These are phyloP conservation scores for Rhynchospora breviuscula DNA, from an alignment of 176 grass and related monocot genomes.

Conservation along the genomic window DNA sequence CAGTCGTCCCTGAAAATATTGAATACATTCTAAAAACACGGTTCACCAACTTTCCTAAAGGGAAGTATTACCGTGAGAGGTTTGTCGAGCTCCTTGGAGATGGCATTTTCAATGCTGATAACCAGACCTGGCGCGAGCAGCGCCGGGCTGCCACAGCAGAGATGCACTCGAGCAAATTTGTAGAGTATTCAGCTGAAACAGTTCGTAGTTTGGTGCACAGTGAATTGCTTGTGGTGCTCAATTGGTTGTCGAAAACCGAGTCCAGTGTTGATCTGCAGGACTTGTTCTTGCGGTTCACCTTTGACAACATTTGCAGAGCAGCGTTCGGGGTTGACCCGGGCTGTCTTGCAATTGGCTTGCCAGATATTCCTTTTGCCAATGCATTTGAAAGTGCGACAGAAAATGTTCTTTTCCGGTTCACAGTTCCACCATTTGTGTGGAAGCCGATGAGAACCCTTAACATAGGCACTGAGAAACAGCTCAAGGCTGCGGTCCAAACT, in stretches of 20 bases:
- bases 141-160: constrained; percentile 53
- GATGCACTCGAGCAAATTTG: constrained; percentile 78
- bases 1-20: constrained; percentile 55
- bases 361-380: constrained; percentile 69
- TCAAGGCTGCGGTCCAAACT: constrained; percentile 29
- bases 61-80: constrained; percentile 71
- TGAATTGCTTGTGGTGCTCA: constrained; percentile 41
- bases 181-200: constrained; percentile 42
- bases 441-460: constrained; percentile 50
- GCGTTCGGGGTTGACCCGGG: constrained; percentile 67
- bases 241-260: background rate
- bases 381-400: constrained; percentile 82
- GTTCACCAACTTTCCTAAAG: constrained; percentile 88
- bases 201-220: constrained; percentile 34
- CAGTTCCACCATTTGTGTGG: constrained; percentile 77
- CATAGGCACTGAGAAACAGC: constrained; percentile 51
- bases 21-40: constrained; percentile 66
- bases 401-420: constrained; percentile 52
- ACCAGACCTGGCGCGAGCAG: constrained; percentile 53
- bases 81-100: constrained; percentile 73
- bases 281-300: constrained; percentile 73
- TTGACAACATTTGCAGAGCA: constrained; percentile 80
- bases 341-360: constrained; percentile 61
- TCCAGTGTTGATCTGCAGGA: constrained; percentile 62
- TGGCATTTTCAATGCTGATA: constrained; percentile 91